Evolutionary conservation across 129 eudicot species (phyloP).

Genomic region (Pseudognaphalium luteoalbum): DNA sequence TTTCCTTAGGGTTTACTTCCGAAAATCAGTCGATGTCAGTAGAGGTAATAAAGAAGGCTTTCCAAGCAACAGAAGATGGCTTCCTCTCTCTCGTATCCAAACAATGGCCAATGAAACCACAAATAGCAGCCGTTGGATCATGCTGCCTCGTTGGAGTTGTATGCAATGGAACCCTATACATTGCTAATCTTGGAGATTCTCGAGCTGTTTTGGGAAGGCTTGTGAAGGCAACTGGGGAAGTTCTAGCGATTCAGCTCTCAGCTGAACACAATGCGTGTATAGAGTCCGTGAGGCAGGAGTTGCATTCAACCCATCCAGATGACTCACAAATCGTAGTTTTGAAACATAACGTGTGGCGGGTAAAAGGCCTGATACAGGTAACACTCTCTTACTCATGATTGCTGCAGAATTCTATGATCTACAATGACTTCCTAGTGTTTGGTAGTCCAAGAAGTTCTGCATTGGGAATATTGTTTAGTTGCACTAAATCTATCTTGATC

Average conservation of each 20-base stretch:
- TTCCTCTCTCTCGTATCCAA: conserved; percentile 68
- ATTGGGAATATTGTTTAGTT: too few species aligned
- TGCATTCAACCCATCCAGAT: conserved; percentile 82
- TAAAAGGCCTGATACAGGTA: conserved; percentile 94
- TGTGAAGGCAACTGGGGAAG: conserved; percentile 83
- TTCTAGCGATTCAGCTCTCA: conserved; percentile 83
- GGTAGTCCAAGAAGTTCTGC: background rate
- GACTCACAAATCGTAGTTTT: conserved; percentile 81
- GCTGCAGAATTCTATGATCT: background rate
- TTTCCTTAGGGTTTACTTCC: conserved; percentile 63
- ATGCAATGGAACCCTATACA: conserved; percentile 69
- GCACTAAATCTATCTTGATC: too few species aligned
- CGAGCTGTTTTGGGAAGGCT: conserved; percentile 92
- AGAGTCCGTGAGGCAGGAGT: conserved; percentile 86
- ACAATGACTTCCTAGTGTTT: background rate
- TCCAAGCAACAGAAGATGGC: conserved; percentile 93
- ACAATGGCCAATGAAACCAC: conserved; percentile 86
- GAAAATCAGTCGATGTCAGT: conserved; percentile 86
- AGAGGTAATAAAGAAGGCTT: conserved; percentile 86
- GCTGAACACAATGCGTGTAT: conserved; percentile 84
- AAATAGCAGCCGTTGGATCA: conserved; percentile 96
- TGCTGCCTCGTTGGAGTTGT: conserved; percentile 89
- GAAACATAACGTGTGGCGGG: conserved; percentile 96
- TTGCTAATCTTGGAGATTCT: conserved; percentile 93
- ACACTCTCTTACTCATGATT: background rate